These are phyloP conservation scores for Dendrocalamus sinicus DNA, from an alignment of 176 grass and related monocot genomes.

Conservation along the genomic window DNA sequence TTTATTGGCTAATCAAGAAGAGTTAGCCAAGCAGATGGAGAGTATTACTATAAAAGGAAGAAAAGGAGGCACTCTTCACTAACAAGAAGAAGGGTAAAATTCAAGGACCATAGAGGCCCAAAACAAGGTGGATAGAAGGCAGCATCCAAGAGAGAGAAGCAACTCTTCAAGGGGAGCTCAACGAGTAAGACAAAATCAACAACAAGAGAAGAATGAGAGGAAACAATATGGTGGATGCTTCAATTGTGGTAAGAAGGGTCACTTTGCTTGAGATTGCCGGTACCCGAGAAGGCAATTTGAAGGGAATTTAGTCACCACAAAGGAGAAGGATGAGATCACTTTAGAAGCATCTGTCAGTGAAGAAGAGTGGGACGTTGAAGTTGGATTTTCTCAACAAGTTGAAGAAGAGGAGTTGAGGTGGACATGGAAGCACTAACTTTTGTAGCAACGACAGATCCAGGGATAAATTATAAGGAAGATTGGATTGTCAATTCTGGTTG, in stretches of 20 bases:
- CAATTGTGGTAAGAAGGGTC: not conserved
- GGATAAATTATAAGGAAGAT: not conserved
- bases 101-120: not conserved
- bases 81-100: slow-evolving; percentile 4
- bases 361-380: not conserved
- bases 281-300: not conserved
- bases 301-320: not conserved
- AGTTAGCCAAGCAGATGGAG: no score
- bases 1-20: no score
- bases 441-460: not conserved
- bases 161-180: not conserved
- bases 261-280: not conserved
- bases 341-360: not conserved
- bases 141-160: not conserved
- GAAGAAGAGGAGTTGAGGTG: not conserved
- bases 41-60: no score
- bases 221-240: not conserved
- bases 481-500: not conserved
- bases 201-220: not conserved
- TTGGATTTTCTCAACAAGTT: not conserved
- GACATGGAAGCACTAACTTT: not conserved
- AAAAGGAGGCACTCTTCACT: no score
- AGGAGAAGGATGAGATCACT: not conserved
- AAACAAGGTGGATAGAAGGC: not conserved
- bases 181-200: not conserved